Evolutionary conservation across 2,329 filamentous ascomycete species (phyloP), one percentile per base, ranked within the genome.

Genomic region (Aplosporella prunicola): DNA sequence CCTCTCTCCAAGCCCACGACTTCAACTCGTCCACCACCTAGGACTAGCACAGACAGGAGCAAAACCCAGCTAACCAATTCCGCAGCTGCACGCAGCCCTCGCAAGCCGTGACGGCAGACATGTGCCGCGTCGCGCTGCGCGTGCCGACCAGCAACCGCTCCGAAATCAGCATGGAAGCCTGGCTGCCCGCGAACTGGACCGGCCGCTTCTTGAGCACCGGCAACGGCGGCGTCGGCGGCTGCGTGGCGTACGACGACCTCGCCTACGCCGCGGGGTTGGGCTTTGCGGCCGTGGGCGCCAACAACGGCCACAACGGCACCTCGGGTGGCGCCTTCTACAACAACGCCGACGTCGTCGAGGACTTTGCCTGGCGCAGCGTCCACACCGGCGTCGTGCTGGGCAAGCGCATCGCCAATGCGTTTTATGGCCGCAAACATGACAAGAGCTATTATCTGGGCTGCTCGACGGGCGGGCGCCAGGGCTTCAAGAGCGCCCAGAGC

Each of bases 301-400:
- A 66, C 45, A 64, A 59, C 17, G 62, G 63, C 1, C 62, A 66
- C 39, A 60, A 65, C 35, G 63, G 63, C 7, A 60, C 56, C 5
- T 61, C 57, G 3, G 69, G 68, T n/a, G 38, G 50, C 16, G 55
- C 64, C 0, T 71, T 72, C 44, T 66, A 62, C 32, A 20, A 32
- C 3, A 53, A 50, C 9, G 50, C 60, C 0, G 65, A 66, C 13
- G 56, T 68, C 7, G 46, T 71, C 1, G 55, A 60, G 23, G 69
- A 72, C 42, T 72, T 69, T 44, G 65, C 63, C 8, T 69, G 63
- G 40, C 57, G 64, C 13, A 60, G 64, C 31, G 29, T 67, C 2
- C 64, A 68, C 31, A 64, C 58, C 0, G 58, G 53, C 13, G 53
- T 55, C 6, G 48, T 56, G 6, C 43, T 64, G 4, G 63, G 63